Evolutionary conservation across 1,284 basidiomycete genomes (phyloP), one percentile per base, ranked within the genome.

Genomic region (Omphalotus olearius): DNA sequence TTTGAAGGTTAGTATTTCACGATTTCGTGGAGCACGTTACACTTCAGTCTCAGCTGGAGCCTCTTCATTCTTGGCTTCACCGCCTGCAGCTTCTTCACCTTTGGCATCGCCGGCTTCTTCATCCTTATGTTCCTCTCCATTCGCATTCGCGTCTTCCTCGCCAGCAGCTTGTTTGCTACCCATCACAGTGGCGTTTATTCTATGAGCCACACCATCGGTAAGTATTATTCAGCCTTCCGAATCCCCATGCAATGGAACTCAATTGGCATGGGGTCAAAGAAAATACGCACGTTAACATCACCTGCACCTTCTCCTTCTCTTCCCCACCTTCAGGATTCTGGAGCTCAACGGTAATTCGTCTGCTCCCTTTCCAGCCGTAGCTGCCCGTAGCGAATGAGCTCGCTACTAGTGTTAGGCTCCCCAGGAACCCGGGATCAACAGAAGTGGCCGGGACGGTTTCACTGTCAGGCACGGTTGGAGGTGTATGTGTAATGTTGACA

Each of bases 341-440:
- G 13, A 91, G 63, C 61, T 88, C 84, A 46, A 91, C 73, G 1
- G 73, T 75, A 55, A 90, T 66, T 25, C 82, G 76, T 66, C 84
- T 85, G 64, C 67, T 79, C 4, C 84, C 88, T 63, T 89, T 91
- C 88, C 88, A 91, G 4, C 88, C 88, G 64, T 85, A 88, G 62
- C 84, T 87, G 14, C 87, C 86, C 0, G 87, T 88, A 16, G 70
- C 62, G 66, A 91, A 89, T 39, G 75, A 71, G 51, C 67, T 75
- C 1, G 88, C 79, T 2, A 75, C 57, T 13, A 89, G 71, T 0
- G 77, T 75, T 18, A 82, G 64, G 40, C 69, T 74, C n/a, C 79
- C 79, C 56, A 90, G 71, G 62, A 78, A 74, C 10, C 84, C 85
- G 37, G 79, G 72, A 64, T 89, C 88, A 9, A 64, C 66, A 4